Percentiles rank a stretch among this genome's conserved stretches.
phyloP scores from a whole-genome alignment of 352 stramenopile genomes.

The Lagenidium giganteum region DNA sequence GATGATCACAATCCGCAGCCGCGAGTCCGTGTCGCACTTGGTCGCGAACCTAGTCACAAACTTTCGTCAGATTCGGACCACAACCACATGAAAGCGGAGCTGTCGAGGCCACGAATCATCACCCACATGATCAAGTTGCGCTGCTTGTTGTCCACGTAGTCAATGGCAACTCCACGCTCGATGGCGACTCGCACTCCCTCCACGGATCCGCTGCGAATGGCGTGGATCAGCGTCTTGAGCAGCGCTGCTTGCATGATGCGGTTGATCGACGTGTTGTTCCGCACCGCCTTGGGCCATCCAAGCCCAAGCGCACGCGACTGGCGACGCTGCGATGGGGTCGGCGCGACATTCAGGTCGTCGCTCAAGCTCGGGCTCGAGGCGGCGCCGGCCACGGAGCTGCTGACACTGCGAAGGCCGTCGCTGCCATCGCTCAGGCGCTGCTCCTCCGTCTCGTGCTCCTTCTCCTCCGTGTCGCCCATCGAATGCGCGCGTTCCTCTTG shows the following conservation, averaged over 20 bases:
- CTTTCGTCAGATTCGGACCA: not conserved
- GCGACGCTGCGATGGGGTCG: no score
- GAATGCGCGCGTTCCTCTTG: no score
- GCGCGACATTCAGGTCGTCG: no score
- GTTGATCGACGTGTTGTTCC: slow-evolving; percentile 69
- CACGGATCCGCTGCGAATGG: slow-evolving; percentile 67
- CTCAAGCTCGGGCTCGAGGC: no score
- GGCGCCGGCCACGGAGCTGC: no score
- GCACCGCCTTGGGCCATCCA: no score
- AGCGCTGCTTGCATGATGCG: slow-evolving; percentile 76
- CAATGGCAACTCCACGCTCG: slow-evolving; percentile 69
- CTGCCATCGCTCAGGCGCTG: no score
- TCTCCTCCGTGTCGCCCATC: no score
- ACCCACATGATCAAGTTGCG: slow-evolving; percentile 81
- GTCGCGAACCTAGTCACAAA: slow-evolving; percentile 38
- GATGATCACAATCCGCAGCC: slow-evolving; percentile 81
- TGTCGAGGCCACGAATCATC: not conserved
- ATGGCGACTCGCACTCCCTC: slow-evolving; percentile 84
- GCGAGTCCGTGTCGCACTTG: slow-evolving; percentile 79
- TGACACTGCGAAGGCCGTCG: no score
- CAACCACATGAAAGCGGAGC: not conserved
- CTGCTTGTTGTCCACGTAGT: slow-evolving; percentile 69
- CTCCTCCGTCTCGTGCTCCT: no score
- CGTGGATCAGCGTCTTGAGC: slow-evolving; percentile 82
- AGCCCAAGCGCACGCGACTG: no score